A percentile compares a stretch with the other conserved stretches of the same genome.
phyloP scores from a whole-genome alignment of 2,329 filamentous ascomycete species.

The Keithomyces neogunnii region DNA sequence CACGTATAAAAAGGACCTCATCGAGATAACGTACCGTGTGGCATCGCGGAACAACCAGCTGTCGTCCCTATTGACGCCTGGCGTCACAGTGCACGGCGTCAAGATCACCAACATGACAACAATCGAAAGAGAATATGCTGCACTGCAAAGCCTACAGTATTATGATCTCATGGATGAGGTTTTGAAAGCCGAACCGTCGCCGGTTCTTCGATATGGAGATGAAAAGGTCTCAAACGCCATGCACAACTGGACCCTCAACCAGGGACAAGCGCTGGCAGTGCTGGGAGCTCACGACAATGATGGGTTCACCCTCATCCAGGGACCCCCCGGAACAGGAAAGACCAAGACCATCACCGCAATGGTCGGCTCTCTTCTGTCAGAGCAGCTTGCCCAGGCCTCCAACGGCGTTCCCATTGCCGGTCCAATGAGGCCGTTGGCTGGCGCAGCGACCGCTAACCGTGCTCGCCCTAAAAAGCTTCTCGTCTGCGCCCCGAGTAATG shows the following conservation, averaged over 20 bases:
- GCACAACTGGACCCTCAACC: conserved; percentile 75
- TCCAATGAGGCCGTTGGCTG: conserved; percentile 19
- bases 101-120: conserved; percentile 92
- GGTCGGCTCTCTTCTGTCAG: conserved; percentile 66
- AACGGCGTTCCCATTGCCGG: conserved; percentile 23
- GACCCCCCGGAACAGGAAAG: conserved; percentile 92
- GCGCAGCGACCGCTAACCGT: conserved; percentile 15
- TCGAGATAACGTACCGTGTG: conserved; percentile 82
- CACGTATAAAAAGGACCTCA: conserved; percentile 68
- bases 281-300: conserved; percentile 91
- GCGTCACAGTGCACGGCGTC: conserved; percentile 60
- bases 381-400: conserved; percentile 25
- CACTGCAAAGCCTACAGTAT: conserved; percentile 82
- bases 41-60: conserved; percentile 59
- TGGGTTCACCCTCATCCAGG: conserved; percentile 93
- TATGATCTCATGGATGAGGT: conserved; percentile 96
- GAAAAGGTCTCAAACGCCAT: conserved; percentile 61
- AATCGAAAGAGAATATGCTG: conserved; percentile 90
- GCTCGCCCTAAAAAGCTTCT: conserved; percentile 68
- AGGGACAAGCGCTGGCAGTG: conserved; percentile 83
- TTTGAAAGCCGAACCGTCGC: conserved; percentile 79
- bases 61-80: conserved; percentile 55
- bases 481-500: conserved; percentile 97
- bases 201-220: conserved; percentile 72
- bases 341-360: conserved; percentile 97